Evolutionary conservation across 352 stramenopile genomes (phyloP), one percentile per base, ranked within the genome.

Genomic region (Pythium periplocum): DNA sequence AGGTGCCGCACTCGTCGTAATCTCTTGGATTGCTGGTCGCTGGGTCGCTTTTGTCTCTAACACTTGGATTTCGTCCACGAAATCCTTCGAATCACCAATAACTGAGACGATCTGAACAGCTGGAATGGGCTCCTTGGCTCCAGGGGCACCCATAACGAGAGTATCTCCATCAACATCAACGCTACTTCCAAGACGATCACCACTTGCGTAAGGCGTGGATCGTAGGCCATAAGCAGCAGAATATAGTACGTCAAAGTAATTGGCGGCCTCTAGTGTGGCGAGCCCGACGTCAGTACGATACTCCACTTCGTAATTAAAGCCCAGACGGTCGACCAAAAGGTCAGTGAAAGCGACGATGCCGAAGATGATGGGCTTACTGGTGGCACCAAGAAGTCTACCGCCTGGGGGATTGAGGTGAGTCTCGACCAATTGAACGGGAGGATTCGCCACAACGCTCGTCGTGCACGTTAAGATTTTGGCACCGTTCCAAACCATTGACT

Each of bases 381-480:
- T 73, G 31, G 41, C 64, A 8, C 73, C 75, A 0, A 80, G 38
- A 6, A 90, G 52, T n/a, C 56, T 57, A 1, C 84, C 81, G 1
- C 81, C 78, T 0, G 83, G 78, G 4, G 84, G 84, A 50, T 95
- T 95, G 30, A 95, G 48, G 42, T 93, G 82, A n/a, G 78, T 49
- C 51, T 95, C 75, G 2, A 75, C 81, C 4, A 45, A 59, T 51
- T 93, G 84, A 0, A 73, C 73, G 2, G 82, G 69, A 30, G 51
- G 46, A 17, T 47, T 58, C 4, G 56, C 50, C 4, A 32, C 43
- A 4, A 69, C 53, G 5, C 73, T 40, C 4, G 75, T 72, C 3
- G 70, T 69, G 11, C 79, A 88, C 7, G 84, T 91, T 12, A 92
- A 59, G 39, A 94, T 91, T 8, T 66, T 71, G 34, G 78, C 78